Evolutionary conservation across 371 early-diverging fungal genomes (phyloP), one percentile per base, ranked within the genome.

Genomic region (Actinomortierella wolfii): DNA sequence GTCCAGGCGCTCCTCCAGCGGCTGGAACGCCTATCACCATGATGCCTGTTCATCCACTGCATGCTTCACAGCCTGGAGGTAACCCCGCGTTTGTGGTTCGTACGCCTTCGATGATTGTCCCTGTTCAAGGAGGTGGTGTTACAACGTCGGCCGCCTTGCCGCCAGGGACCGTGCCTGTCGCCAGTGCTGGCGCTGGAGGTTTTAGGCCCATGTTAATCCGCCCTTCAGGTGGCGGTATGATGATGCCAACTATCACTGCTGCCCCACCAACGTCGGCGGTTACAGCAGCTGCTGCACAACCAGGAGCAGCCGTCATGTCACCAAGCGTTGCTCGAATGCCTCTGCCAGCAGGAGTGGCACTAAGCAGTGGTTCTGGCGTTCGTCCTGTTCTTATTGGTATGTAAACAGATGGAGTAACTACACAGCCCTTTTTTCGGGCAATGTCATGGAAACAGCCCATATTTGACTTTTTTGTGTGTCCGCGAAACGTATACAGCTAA

Each of bases 301-400:
- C 74, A 14, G 62, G 67, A 13, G 51, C 74, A 9, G 60, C 59
- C 15, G 55, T 73, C 5, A 51, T 67, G 25, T 67, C 74, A 0
- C 67, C 74, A 3, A 67, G 67, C 11, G 47, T 73, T 11, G 51
- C 67, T 0, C 54, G 74, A 45, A 67, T 73, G 58, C 67, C 74
- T 3, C 54, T 57, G 15, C 41, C 71, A 8, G 44, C 60, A 7
- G 28, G 42, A 0, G 51, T 53, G 17, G 40, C 51, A 1, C 48
- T 62, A 60, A 11, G 7, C 34, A 11, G 34, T 6, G 34, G 34
- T 34, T 34, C 34, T n/a, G n/a, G n/a, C n/a, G n/a, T n/a, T 34
- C 67, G 74, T 20, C 74, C 74, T 13, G 60, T 73, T 21, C 51
- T 73, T 40, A 63, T 73, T 29, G 67, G 74, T 73, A 66, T 23